Percentiles rank a stretch among this genome's conserved stretches.
Evolutionary conservation across 768 basidiomycete genomes (phyloP).

Genomic region (Phlebiopsis gigantea): DNA sequence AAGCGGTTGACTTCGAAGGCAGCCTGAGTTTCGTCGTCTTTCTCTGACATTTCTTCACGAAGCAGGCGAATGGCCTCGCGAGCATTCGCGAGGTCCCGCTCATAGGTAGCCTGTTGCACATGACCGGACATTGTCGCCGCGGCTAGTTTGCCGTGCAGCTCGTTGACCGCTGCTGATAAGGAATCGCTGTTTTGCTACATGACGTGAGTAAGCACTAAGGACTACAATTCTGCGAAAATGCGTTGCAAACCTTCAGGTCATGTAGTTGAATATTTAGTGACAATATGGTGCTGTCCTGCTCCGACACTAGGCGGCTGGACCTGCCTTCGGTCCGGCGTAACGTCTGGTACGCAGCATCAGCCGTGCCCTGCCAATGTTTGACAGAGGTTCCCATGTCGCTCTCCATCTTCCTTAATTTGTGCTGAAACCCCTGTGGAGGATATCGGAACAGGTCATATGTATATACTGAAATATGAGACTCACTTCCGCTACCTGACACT

Average conservation of each 20-base stretch:
- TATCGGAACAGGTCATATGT: too few species aligned
- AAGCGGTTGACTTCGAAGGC: neutral
- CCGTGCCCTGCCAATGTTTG: neutral
- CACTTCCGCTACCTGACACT: neutral
- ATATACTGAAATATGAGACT: neutral
- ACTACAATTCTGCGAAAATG: too few species aligned
- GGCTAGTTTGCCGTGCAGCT: neutral
- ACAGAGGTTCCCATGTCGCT: neutral
- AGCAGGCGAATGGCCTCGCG: neutral
- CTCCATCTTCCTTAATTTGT: neutral
- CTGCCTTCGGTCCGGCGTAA: neutral
- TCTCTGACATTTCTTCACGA: neutral
- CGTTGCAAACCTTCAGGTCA: neutral
- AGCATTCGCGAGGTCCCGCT: neutral
- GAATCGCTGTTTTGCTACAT: neutral
- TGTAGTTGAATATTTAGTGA: neutral
- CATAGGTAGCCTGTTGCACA: neutral
- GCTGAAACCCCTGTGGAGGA: neutral
- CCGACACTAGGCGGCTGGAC: neutral
- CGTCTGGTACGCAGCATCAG: neutral
- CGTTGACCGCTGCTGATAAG: neutral
- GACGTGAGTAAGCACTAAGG: too few species aligned
- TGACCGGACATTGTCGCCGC: neutral
- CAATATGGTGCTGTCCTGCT: neutral
- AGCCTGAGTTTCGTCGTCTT: neutral